Conservation (phyloP, 495 filamentous ascomycete genomes). For the Amphirosellinia nigrospora region DNA sequence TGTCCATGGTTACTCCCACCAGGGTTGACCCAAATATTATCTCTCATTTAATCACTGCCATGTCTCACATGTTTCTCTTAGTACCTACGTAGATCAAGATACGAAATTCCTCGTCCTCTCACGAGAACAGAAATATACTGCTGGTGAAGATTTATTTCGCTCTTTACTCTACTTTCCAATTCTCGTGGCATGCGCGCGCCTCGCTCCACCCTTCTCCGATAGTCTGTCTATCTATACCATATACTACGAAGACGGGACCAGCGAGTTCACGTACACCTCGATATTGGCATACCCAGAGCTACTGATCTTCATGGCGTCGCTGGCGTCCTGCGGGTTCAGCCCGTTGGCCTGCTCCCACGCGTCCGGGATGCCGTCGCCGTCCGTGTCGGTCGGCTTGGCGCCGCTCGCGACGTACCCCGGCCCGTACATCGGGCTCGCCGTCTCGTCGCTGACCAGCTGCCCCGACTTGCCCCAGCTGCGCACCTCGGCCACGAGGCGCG, state of each 20-base stretch:
- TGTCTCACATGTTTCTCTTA: not conserved
- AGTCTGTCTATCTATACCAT: not conserved
- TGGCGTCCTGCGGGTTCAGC: constrained; percentile 31
- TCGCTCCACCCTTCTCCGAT: not conserved
- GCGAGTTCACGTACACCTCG: constrained; percentile 42
- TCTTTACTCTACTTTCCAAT: too few relatives aligned
- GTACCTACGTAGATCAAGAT: not conserved
- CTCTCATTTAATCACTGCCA: too few relatives aligned
- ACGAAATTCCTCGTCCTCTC: too few relatives aligned
- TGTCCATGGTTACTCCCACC: not conserved
- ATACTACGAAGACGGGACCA: constrained; percentile 30
- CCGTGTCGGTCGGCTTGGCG: constrained; percentile 30
- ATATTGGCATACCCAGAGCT: constrained; percentile 41
- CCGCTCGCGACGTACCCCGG: constrained; percentile 21
- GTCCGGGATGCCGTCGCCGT: constrained; percentile 40
- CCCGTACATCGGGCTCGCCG: constrained; percentile 27
- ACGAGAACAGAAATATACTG: too few relatives aligned
- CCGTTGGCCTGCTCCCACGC: constrained; percentile 42
- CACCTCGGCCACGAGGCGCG: constrained; percentile 33
- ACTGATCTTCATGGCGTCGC: constrained; percentile 36
- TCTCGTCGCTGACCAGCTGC: constrained; percentile 41
- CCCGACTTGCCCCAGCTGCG: constrained; percentile 37
- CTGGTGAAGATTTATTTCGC: too few relatives aligned
- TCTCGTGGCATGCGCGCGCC: not conserved
- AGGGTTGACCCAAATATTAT: not conserved